Evolutionary conservation across 345 rosid species (phyloP), one percentile per base, ranked within the genome.

Genomic region (Trapa incisa): DNA sequence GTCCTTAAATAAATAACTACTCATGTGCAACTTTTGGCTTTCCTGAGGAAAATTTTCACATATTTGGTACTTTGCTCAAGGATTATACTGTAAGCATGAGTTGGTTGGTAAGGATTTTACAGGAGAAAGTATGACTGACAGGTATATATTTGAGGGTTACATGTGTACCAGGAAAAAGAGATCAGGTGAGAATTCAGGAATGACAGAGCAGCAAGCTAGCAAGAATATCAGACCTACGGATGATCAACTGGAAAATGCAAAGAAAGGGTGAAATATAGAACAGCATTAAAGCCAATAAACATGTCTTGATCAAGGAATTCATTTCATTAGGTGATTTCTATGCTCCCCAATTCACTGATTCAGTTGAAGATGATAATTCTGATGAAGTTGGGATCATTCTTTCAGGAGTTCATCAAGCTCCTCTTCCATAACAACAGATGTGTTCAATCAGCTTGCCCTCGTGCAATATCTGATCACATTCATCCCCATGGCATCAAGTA

Each of bases 1-100:
- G 35, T 54, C 29, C 29, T 22, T 22, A 22, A 5, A 35, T 54
- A n/a, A n/a, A 33, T 54, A 32, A 3, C 63, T n/a, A 10, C 63
- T 58, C 37, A 58, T 58, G 35, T 45, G 13, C 7, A 41, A 41
- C 6, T 58, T 32, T 58, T 32, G 1, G 32, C 53, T 52, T 61
- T 47, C 67, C 68, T 81, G 86, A 85, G 74, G 96, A 92, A 77
- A 82, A 79, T 39, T 72, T 86, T 73, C 90, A 84, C 76, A 85
- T 88, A 70, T 76, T 75, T 53, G 92, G 98, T 50, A 86, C 98
- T 9, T 70, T 89, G 65, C 71, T 76, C 54, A 78, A 82, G 29
- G 79, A 70, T 50, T 73, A 77, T 70, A 88, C 94, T 39, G 90
- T 96, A 78, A 84, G 82, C 60, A 70, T 81, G 12, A 70, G 71